phyloP scores from a whole-genome alignment of 2,329 filamentous ascomycete genomes.

The Biscogniauxia marginata region DNA sequence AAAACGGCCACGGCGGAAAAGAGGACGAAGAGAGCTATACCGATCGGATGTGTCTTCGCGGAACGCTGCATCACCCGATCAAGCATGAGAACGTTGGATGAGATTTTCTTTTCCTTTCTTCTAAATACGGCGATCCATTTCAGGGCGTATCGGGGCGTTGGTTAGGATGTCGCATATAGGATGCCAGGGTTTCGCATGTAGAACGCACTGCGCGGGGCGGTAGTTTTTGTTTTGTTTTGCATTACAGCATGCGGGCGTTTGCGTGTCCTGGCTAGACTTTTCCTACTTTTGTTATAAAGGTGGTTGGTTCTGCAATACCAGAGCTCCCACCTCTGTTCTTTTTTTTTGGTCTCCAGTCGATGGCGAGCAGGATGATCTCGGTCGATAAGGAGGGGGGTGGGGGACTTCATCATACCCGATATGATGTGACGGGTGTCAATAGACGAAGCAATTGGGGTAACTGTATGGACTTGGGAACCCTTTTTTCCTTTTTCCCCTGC shows the following conservation, averaged over 20 bases:
- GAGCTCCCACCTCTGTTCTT: background rate
- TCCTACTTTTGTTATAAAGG: background rate
- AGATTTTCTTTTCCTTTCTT: background rate
- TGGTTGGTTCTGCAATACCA: background rate
- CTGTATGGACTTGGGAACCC: background rate
- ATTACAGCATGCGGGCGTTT: background rate
- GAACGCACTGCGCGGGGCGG: background rate
- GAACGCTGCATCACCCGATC: constrained; percentile 64
- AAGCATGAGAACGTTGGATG: constrained; percentile 42
- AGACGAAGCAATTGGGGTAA: background rate
- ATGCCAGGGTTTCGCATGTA: background rate
- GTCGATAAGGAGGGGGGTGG: background rate
- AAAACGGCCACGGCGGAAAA: constrained; percentile 28
- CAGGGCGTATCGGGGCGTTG: background rate
- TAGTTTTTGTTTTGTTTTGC: background rate
- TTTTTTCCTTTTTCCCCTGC: background rate
- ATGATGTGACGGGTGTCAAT: background rate
- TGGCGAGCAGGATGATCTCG: background rate
- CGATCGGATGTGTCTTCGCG: constrained; percentile 62
- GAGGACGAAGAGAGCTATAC: constrained; percentile 34
- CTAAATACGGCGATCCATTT: background rate
- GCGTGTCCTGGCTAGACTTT: background rate
- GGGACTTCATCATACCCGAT: no score
- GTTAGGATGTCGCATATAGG: background rate
- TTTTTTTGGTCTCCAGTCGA: background rate